Conservation (phyloP, 202 grass and related monocot genomes). For the Setaria viridis region DNA sequence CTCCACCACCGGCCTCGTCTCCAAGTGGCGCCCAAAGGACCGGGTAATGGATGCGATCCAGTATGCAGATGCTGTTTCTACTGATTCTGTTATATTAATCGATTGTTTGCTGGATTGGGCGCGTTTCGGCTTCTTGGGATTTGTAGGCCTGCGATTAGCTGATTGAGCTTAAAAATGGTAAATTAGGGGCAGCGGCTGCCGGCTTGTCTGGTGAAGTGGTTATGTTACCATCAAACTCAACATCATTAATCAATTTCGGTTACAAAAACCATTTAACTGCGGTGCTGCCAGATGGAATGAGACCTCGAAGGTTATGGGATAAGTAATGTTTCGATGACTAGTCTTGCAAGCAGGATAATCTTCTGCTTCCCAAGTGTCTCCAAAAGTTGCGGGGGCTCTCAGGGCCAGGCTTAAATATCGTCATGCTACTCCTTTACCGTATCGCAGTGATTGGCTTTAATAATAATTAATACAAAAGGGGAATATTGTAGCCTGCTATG, state of each 20-base stretch:
- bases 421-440: not conserved
- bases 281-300: not conserved
- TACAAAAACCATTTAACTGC: not conserved
- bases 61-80: not conserved
- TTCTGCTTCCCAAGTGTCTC: conserved; percentile 11
- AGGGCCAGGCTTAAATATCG: not conserved
- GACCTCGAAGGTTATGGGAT: not conserved
- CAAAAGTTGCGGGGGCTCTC: not conserved
- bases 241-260: conserved; percentile 8
- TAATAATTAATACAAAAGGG: conserved; percentile 2
- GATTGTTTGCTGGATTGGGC: not conserved
- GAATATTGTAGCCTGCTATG: conserved; percentile 7
- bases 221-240: not conserved
- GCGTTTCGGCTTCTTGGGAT: not conserved
- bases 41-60: conserved; percentile 59
- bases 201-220: not conserved
- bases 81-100: conserved; percentile 5
- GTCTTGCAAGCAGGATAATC: conserved; percentile 3
- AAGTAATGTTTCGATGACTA: not conserved
- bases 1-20: conserved; percentile 71
- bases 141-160: not conserved
- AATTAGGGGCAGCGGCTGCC: not conserved
- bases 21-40: conserved; percentile 93
- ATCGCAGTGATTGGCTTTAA: not conserved
- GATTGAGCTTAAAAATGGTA: conserved; percentile 5